Base-by-base conservation (phyloP, 108 stramenopile genomes). In the Cyclotella choctawhatcheeana region DNA sequence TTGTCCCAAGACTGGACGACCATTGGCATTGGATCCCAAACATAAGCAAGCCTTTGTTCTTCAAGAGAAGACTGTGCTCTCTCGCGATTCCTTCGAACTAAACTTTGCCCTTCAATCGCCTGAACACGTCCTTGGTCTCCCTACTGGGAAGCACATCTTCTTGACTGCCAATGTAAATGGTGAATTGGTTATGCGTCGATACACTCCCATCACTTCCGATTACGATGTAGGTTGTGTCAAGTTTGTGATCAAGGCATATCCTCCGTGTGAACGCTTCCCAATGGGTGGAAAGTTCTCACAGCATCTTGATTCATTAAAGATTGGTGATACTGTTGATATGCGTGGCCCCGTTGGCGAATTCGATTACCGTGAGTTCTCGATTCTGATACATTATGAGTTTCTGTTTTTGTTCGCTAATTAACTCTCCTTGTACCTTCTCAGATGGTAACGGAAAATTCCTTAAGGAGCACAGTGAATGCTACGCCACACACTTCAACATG, bases 211-310 rank as follows among this genome's bases (percentile, higher is more conserved):
- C 67, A 91, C 92, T 27, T 94, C 95, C 25, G 93, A 99, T 71
- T 86, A 87, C 48, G 97, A 98, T 72, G 68, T 94, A 30, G 99
- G 99, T 14, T 85, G 87, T 54, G 96, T 98, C 31, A 98, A 99
- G 77, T 97, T 99, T 76, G 96, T 97, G 64, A 93, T 98, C 91
- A 99, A 99, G 92, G 92, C 91, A 0, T 96, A 93, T 82, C 82
- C 76, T 10, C 95, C 95, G 2, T 82, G 81, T 47, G 85, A 84
- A 53, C 85, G 89, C 55, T 98, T 98, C 85, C 98, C 97, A 18
- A 70, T 87, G 20, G 99, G 97, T 63, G 99, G 99, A 37, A 97
- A 97, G 76, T 88, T 99, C 87, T 93, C 89, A 67, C 97, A 98
- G 73, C 81, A 97, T 70, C 73, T 99, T 14, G 95, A 95, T 70